Conservation (phyloP, 2,329 filamentous ascomycete species). For the Plectosphaerella plurivora region DNA sequence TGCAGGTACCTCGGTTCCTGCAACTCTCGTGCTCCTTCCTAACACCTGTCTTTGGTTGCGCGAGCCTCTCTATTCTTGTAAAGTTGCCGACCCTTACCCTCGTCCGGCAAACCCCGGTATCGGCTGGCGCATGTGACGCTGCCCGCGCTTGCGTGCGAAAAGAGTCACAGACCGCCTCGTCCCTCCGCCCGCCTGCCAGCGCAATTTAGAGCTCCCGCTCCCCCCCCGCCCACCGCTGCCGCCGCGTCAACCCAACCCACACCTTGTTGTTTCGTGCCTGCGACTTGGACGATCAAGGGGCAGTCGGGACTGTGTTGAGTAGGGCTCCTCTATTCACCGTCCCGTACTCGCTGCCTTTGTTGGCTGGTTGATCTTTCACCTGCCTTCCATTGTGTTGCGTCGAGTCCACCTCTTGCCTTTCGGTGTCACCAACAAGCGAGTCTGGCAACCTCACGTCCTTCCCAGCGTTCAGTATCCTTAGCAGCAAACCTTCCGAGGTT, state of each 20-base stretch:
- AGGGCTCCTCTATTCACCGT: constrained; percentile 9
- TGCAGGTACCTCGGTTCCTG: not conserved
- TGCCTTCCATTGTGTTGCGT: not conserved
- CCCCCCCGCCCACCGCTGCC: not conserved
- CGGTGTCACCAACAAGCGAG: too few species aligned
- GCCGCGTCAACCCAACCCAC: too few species aligned
- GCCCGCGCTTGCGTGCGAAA: not conserved
- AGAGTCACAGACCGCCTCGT: not conserved
- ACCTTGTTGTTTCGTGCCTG: not conserved
- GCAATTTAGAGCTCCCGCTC: too few species aligned
- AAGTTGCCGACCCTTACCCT: not conserved
- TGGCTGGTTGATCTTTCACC: constrained; percentile 2
- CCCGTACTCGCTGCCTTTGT: constrained; percentile 11
- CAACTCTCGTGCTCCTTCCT: constrained; percentile 3
- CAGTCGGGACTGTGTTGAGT: constrained; percentile 12
- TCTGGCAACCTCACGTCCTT: not conserved
- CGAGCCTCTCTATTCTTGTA: not conserved
- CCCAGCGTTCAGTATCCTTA: not conserved
- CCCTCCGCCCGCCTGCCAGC: not conserved
- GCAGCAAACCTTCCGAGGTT: too few species aligned
- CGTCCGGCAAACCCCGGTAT: not conserved
- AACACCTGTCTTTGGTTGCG: not conserved
- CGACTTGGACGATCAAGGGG: not conserved
- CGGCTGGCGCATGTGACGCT: not conserved
- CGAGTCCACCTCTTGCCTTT: not conserved